Conservation (phyloP, 1,284 basidiomycete species). For the Entoloma clypeatum region DNA sequence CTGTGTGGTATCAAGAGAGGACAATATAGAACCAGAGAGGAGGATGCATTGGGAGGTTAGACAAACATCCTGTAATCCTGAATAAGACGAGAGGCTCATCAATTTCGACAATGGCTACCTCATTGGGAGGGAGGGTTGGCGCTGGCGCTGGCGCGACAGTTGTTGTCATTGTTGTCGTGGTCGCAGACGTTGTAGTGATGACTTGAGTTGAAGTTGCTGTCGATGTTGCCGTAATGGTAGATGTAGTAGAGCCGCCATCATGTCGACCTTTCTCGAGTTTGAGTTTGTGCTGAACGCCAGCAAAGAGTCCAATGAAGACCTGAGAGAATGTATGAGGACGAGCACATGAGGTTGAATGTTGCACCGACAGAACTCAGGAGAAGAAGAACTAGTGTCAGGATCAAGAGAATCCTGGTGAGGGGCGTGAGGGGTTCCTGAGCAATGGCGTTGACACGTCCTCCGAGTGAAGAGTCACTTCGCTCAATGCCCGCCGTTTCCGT, state of each 20-base stretch:
- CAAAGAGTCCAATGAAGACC: constrained; percentile 90
- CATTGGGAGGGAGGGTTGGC: constrained; percentile 47
- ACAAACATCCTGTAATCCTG: constrained; percentile 54
- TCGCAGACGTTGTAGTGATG: constrained; percentile 36
- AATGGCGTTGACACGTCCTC: constrained; percentile 51
- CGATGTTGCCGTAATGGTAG: constrained; percentile 31
- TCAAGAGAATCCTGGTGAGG: constrained; percentile 81
- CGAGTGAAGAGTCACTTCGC: constrained; percentile 33
- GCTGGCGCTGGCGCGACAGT: constrained; percentile 32
- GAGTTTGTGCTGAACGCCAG: constrained; percentile 78
- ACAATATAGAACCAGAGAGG: constrained; percentile 79
- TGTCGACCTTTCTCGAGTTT: constrained; percentile 43
- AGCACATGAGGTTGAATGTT: not conserved
- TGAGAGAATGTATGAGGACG: constrained; percentile 15
- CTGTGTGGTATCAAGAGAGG: constrained; percentile 74
- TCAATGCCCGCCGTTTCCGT: constrained; percentile 24
- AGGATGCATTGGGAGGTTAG: constrained; percentile 79
- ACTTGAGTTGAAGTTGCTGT: constrained; percentile 33
- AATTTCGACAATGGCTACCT: constrained; percentile 32
- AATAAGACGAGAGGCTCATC: constrained; percentile 5
- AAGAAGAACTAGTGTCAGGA: constrained; percentile 73
- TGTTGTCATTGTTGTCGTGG: constrained; percentile 30
- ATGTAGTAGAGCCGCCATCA: constrained; percentile 29
- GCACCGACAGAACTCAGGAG: constrained; percentile 64
- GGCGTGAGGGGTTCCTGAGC: constrained; percentile 76